Percentiles rank a stretch among this genome's conserved stretches.
phyloP scores from a whole-genome alignment of 768 basidiomycete species.

The Leccinellum albellum region DNA sequence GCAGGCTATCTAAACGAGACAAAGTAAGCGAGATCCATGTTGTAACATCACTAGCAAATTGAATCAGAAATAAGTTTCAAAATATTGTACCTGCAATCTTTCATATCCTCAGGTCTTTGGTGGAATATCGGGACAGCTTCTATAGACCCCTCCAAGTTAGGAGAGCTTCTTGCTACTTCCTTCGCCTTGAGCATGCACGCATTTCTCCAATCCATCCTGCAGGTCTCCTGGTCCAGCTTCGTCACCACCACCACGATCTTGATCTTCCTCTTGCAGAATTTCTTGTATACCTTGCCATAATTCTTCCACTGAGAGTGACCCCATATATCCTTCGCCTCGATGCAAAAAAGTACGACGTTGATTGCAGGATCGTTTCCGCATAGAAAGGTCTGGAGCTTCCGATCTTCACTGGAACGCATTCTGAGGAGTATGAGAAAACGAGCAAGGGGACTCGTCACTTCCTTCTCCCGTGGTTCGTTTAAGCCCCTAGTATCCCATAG shows the following conservation, averaged over 20 bases:
- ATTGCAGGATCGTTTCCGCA: conserved; percentile 7
- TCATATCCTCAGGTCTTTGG: neutral
- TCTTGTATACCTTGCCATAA: conserved; percentile 9
- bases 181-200: neutral
- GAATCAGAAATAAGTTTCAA: conserved; percentile 2
- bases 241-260: conserved; percentile 17
- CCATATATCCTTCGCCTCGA: conserved; percentile 6
- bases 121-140: conserved; percentile 7
- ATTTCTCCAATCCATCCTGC: neutral
- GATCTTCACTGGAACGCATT: conserved; percentile 7
- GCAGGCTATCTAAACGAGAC: neutral
- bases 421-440: conserved; percentile 7
- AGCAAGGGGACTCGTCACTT: neutral
- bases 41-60: neutral
- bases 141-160: conserved; percentile 1
- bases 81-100: neutral
- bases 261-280: conserved; percentile 9
- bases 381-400: conserved; percentile 9
- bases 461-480: conserved; percentile 5
- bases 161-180: neutral
- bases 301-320: conserved; percentile 8
- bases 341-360: conserved; percentile 10
- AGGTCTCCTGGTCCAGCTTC: neutral
- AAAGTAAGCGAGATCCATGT: neutral
- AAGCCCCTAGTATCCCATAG: conserved; percentile 16